A percentile compares a stretch with the other conserved stretches of the same genome.
These are phyloP conservation scores for Tuber calosporum DNA, from an alignment of 495 filamentous ascomycete genomes.

Conservation along the genomic window DNA sequence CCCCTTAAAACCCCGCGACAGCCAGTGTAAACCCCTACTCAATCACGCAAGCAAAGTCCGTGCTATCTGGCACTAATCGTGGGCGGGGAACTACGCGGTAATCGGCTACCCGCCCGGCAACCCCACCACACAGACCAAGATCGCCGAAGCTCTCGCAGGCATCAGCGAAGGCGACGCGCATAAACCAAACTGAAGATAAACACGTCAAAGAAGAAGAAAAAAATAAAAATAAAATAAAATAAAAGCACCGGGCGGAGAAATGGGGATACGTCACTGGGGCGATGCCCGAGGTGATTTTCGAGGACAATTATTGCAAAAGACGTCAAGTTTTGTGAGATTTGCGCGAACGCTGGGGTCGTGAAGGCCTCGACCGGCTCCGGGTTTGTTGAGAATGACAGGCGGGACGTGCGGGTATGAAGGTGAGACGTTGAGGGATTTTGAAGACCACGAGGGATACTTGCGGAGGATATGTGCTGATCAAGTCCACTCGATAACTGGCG, in stretches of 20 bases:
- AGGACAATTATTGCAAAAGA: slow-evolving; percentile 52
- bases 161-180: slow-evolving; percentile 44
- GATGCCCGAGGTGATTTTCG: slow-evolving; percentile 53
- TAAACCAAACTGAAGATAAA: slow-evolving; percentile 60
- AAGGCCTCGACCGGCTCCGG: slow-evolving; percentile 56
- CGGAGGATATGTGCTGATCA: slow-evolving; percentile 48
- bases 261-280: slow-evolving; percentile 52
- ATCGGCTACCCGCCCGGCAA: slow-evolving; percentile 57
- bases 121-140: slow-evolving; percentile 51
- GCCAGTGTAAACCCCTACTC: slow-evolving; percentile 54
- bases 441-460: slow-evolving; percentile 51
- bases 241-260: slow-evolving; percentile 53
- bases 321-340: slow-evolving; percentile 50
- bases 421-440: slow-evolving; percentile 47
- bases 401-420: slow-evolving; percentile 51
- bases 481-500: slow-evolving; percentile 55
- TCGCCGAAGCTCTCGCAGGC: slow-evolving; percentile 49
- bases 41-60: slow-evolving; percentile 47
- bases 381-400: slow-evolving; percentile 50
- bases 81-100: slow-evolving; percentile 50
- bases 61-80: slow-evolving; percentile 49
- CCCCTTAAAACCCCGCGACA: slow-evolving; percentile 50
- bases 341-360: slow-evolving; percentile 47
- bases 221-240: too few species aligned
- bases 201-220: too few species aligned